Base-by-base conservation (phyloP, 495 filamentous ascomycete species). In the Aspergillus haitiensis region DNA sequence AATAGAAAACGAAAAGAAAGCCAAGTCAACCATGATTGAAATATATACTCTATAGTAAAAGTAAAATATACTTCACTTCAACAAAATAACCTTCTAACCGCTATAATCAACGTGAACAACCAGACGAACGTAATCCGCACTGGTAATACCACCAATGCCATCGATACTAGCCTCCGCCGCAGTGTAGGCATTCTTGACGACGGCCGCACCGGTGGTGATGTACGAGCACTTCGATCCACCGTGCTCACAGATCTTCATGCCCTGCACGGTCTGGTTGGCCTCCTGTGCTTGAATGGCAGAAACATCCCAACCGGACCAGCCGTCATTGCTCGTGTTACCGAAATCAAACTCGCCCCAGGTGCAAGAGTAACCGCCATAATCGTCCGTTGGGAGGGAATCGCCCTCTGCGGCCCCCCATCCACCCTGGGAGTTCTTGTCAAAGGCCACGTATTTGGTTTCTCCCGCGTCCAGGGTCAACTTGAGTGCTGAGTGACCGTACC, bases 261-360 rank as follows among this genome's bases (percentile, higher is more conserved):
- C 73, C 62, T 75, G 67, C 11, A 78, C 70, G 37, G 66, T 48
- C 13, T 69, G 65, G 5, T 59, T 42, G 0, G 72, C 70, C 49
- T 65, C 59, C 59, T 79, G 70, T 5, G 75, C 72, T 66, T 79
- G 75, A 44, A 79, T 79, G n/a, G 74, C 72, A 21, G 74, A 77
- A 7, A 79, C 76, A 69, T 79, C 76, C 68, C 73, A 79, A 0
- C 76, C 76, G 1, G 72, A 75, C 72, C 73, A 76, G 3, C 68
- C 72, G 27, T 62, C 61, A 55, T 78, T 78, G 44, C 62, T 66
- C 0, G 47, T 13, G 59, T 72, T 70, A 0, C 72, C 75, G 37
- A 80, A 77, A 21, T 69, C 69, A 39, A 78, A 80, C 55, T 80
- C 77, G 10, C 75, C 75, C 77, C 77, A 80, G 31, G 76, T 78